Evolutionary conservation across 2,329 filamentous ascomycete species (phyloP).

Genomic region (Xylariaceae sp.): DNA sequence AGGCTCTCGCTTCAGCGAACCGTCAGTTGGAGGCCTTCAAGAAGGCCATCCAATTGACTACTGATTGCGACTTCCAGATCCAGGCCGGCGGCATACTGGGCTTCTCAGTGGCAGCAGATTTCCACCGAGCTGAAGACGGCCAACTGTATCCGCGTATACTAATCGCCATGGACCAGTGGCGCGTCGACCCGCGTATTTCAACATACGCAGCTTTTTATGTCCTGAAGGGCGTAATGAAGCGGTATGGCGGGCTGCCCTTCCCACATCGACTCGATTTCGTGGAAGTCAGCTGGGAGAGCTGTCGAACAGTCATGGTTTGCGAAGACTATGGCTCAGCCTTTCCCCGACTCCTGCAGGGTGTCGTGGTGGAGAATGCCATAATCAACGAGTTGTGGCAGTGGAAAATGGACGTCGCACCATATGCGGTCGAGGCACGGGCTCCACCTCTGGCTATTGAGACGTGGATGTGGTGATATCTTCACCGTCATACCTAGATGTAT

Average conservation of each 20-base stretch:
- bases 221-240: constrained; percentile 3
- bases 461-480: no score
- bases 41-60: not conserved
- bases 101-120: not conserved
- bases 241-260: constrained; percentile 5
- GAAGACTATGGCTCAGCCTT: no score
- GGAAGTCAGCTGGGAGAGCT: not conserved
- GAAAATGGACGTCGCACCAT: no score
- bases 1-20: no score
- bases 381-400: not conserved
- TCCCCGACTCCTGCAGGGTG: not conserved
- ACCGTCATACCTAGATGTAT: no score
- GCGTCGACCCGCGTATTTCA: not conserved
- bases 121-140: not conserved
- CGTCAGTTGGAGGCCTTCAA: not conserved
- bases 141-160: not conserved
- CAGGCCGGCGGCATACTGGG: not conserved
- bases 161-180: not conserved
- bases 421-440: no score
- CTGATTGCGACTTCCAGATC: not conserved
- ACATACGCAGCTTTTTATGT: constrained; percentile 1
- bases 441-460: no score
- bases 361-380: not conserved
- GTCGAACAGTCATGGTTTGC: no score
- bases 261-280: constrained; percentile 4